Conservation (phyloP, 148 eudicot genomes). For the Nyssa sinensis region DNA sequence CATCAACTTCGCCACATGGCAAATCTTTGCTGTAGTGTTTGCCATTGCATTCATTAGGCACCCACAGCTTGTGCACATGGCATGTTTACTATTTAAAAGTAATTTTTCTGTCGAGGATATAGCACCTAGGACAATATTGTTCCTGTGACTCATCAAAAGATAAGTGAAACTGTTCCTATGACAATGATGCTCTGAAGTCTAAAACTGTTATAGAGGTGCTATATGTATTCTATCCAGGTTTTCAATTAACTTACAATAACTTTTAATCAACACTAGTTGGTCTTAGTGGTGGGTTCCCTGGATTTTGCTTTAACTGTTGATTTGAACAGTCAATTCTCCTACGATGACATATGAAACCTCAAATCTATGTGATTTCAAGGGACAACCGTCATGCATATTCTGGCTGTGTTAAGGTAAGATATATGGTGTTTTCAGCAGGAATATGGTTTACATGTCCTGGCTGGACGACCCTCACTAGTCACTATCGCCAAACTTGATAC, state of each 20-base stretch:
- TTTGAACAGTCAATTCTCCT: too few species aligned
- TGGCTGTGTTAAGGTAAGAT: background rate
- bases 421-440: background rate
- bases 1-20: too few species aligned
- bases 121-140: background rate
- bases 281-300: background rate
- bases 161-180: too few species aligned
- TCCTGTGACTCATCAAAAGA: too few species aligned
- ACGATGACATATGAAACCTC: background rate
- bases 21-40: too few species aligned
- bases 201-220: background rate
- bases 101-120: background rate
- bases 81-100: too few species aligned
- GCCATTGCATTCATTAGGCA: too few species aligned
- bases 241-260: background rate
- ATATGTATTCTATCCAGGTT: background rate
- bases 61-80: too few species aligned
- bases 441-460: background rate
- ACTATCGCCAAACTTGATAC: too few species aligned
- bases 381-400: background rate
- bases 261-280: background rate
- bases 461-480: too few species aligned
- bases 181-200: too few species aligned
- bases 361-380: background rate
- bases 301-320: background rate